Percentiles rank a stretch among this genome's conserved stretches.
phyloP scores from a whole-genome alignment of 805 yeast species.

The Sporopachydermia lactativora region DNA sequence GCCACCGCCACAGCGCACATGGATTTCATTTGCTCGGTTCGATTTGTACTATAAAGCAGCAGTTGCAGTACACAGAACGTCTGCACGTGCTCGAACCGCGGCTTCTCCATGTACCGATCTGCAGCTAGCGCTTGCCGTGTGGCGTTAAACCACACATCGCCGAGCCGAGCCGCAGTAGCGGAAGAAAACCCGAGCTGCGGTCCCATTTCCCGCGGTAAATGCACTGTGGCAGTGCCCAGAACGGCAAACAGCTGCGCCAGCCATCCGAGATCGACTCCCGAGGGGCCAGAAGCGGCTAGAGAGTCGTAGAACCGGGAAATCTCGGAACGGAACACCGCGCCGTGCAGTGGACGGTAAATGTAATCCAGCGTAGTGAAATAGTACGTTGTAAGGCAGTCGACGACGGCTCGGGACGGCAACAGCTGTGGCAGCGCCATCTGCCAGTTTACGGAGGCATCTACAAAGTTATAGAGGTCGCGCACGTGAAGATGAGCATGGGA shows the following conservation, averaged over 20 bases:
- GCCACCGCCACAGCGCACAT: constrained; percentile 13
- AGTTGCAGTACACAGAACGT: constrained; percentile 17
- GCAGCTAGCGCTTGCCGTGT: constrained; percentile 13
- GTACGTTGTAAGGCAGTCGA: not conserved
- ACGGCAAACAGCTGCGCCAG: constrained; percentile 14
- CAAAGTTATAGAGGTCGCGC: not conserved
- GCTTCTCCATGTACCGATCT: constrained; percentile 9
- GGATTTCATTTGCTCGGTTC: constrained; percentile 15
- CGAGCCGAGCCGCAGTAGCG: constrained; percentile 14
- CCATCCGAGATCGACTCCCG: constrained; percentile 10
- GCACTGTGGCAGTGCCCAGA: constrained; percentile 15
- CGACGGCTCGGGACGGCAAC: not conserved
- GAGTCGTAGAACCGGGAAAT: not conserved
- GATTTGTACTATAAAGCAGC: constrained; percentile 17
- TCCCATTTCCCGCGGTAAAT: constrained; percentile 16
- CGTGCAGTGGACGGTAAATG: not conserved
- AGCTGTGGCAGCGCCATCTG: not conserved
- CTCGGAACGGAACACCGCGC: not conserved
- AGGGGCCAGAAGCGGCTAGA: too few relatives aligned
- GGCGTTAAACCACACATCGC: constrained; percentile 17
- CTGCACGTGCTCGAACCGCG: constrained; percentile 12
- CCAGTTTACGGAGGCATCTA: not conserved
- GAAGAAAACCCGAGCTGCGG: constrained; percentile 11
- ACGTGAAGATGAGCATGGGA: constrained; percentile 1
- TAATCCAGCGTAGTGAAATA: not conserved